These are phyloP conservation scores for Physcia stellaris DNA, from an alignment of 495 filamentous ascomycete genomes.

Conservation along the genomic window DNA sequence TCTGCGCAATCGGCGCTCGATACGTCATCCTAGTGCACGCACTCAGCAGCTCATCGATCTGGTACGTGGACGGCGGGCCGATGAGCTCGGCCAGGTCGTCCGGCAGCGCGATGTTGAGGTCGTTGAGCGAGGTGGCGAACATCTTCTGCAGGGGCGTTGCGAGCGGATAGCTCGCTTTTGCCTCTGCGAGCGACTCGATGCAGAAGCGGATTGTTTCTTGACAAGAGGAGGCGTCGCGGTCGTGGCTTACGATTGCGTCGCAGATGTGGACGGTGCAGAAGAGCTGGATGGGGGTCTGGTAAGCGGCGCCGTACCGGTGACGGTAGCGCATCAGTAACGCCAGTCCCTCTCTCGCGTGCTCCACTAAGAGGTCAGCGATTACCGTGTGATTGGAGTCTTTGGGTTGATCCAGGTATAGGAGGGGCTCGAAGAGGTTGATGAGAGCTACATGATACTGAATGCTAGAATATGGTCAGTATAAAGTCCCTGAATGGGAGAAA, in stretches of 20 bases:
- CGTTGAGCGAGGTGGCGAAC: conserved; percentile 15
- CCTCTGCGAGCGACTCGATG: conserved; percentile 18
- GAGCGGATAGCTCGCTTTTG: conserved; percentile 17
- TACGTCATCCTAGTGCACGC: conserved; percentile 22
- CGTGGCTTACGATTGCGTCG: conserved; percentile 17
- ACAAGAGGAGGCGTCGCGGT: conserved; percentile 1
- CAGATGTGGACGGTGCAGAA: conserved; percentile 22
- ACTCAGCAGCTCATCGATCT: conserved; percentile 18
- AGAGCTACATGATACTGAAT: conserved; percentile 35
- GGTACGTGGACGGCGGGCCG: conserved; percentile 4
- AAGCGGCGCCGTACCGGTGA: conserved; percentile 15
- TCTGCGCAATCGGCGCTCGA: conserved; percentile 14
- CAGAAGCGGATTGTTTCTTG: conserved; percentile 18
- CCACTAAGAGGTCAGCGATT: conserved; percentile 1
- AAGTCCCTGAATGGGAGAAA: not conserved
- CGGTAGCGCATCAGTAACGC: conserved; percentile 11
- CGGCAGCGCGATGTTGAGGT: conserved; percentile 14
- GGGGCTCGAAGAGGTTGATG: conserved; percentile 42
- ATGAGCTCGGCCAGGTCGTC: conserved; percentile 4
- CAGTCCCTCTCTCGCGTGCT: conserved; percentile 5
- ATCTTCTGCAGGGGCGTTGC: conserved; percentile 23
- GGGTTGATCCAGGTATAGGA: conserved; percentile 1
- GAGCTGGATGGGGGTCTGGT: conserved; percentile 23
- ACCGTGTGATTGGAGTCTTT: conserved; percentile 5
- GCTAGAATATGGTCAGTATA: not conserved